Evolutionary conservation across 2,329 filamentous ascomycete species (phyloP), one percentile per base, ranked within the genome.

Genomic region (Neofusicoccum laricinum): DNA sequence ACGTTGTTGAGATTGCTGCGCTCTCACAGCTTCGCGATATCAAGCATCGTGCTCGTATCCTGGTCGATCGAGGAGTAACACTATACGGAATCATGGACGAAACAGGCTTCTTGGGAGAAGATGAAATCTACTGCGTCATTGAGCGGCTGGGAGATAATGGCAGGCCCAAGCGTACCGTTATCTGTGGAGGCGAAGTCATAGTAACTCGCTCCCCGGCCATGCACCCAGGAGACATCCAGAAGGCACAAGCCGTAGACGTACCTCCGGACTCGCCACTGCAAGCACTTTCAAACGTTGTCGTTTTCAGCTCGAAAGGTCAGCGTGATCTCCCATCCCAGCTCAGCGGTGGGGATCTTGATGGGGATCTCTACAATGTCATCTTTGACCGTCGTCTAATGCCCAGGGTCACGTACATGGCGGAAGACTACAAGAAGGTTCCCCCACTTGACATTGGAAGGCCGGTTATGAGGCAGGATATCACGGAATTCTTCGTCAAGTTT

Each of bases 31-130:
- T 96, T 3, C 85, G 91, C 3, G 81, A 90, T 32, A 78, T 96
- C 41, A 96, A 96, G 73, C 88, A 95, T 76, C 90, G 89, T 62
- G 87, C 90, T 0, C 86, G 91, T 1, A 95, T 96, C 38, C 88
- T 86, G 0, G 84, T 96, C 0, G 75, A 84, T 0, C 74, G 88
- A 15, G 92, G 90, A 0, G 84, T 88, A n/a, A 93, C 91, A 0
- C 80, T 96, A 0, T 93, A 92, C 69, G 92, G 92, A 0, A 82
- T 96, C 58, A 90, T 95, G 86, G 92, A 96, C 67, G 92, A 96
- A 74, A 92, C 90, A 0, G 86, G 85, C 0, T 85, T 83, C 40
- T 79, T 96, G 0, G 68, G 83, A 10, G 87, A 91, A 70, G 84
- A 85, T 0, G 81, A 96, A 67, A 84, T 94, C 0, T 93, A 88